Conservation (phyloP, 805 yeast species). For the Ogataea angusta region DNA sequence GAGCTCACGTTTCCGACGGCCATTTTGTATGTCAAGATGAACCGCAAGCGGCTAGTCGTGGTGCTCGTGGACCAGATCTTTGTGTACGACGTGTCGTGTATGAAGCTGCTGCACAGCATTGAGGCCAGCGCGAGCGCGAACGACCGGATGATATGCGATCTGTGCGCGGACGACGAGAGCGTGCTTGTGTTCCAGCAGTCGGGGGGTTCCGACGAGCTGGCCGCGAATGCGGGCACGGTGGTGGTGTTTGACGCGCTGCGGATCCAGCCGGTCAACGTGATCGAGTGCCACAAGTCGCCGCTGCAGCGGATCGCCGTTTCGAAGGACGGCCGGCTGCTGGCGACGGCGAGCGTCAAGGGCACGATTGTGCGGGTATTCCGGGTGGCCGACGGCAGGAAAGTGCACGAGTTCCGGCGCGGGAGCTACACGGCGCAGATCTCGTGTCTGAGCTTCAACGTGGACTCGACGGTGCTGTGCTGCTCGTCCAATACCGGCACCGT, state of each 20-base stretch:
- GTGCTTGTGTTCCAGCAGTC: slow-evolving; percentile 56
- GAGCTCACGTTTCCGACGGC: slow-evolving; percentile 83
- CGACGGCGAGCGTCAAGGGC: slow-evolving; percentile 88
- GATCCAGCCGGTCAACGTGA: slow-evolving; percentile 71
- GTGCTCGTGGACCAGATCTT: slow-evolving; percentile 77
- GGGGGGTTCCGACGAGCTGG: slow-evolving; percentile 13
- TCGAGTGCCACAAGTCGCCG: slow-evolving; percentile 83
- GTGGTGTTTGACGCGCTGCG: slow-evolving; percentile 75
- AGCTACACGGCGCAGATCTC: slow-evolving; percentile 79
- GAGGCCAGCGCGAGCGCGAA: slow-evolving; percentile 43
- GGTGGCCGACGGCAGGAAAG: slow-evolving; percentile 56
- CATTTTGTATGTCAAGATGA: slow-evolving; percentile 69
- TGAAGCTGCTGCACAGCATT: slow-evolving; percentile 72
- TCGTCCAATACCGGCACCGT: slow-evolving; percentile 89
- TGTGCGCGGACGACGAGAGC: slow-evolving; percentile 44
- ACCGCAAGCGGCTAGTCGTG: slow-evolving; percentile 77
- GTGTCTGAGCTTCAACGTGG: slow-evolving; percentile 70
- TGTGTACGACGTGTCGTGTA: slow-evolving; percentile 86
- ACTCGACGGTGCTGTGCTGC: slow-evolving; percentile 71
- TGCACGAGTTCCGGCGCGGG: slow-evolving; percentile 79
- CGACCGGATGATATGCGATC: slow-evolving; percentile 25
- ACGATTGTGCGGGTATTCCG: slow-evolving; percentile 83
- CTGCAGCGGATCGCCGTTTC: slow-evolving; percentile 67
- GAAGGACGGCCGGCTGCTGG: slow-evolving; percentile 72
- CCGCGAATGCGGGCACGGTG: slow-evolving; percentile 53